Evolutionary conservation across 2,329 filamentous ascomycete genomes (phyloP), one percentile per base, ranked within the genome.

Genomic region (Emmonsiellopsis sp.): DNA sequence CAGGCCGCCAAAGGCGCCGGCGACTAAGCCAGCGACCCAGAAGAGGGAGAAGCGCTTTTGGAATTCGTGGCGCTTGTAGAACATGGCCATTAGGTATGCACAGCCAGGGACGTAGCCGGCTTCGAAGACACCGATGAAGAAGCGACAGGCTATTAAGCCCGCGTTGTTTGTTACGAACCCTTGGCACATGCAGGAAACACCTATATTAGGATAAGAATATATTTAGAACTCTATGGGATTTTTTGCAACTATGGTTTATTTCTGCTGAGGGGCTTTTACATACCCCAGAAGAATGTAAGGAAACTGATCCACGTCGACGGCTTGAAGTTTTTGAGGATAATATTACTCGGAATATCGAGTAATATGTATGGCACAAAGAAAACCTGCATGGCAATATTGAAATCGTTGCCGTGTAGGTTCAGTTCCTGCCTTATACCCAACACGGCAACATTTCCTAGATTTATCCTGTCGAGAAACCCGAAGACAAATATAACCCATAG

Each of bases 51-150:
- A 66, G 33, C 65, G 59, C 55, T 58, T 68, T 57, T 74, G 69
- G 17, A 75, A 69, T 50, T 68, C 65, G 42, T 65, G 61, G 21
- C 61, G 63, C 17, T 58, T 61, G 48, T 76, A 77, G 52, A 65
- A 70, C 57, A 60, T 62, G 37, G 58, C 56, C 51, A 68, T 61
- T 11, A 65, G 55, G 39, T 62, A 65, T 9, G 59, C 60, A 53
- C 57, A 62, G 6, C 69, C 70, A 1, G 69, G 70, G 21, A 72
- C 66, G 49, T 71, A 70, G 3, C 69, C 68, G 7, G 65, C 68
- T 49, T 69, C 66, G 13, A 62, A 61, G 10, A 63, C 53, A 8
- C 66, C 66, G 13, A 68, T 60, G 47, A 68, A 60, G 53, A 68
- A 60, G 34, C 66, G 60, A 42, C 62, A 66, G 27, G 63, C 58